Percentiles rank a stretch among this genome's conserved stretches.
phyloP scores from a whole-genome alignment of 139 green algal species.

The Tetraselmis chui region DNA sequence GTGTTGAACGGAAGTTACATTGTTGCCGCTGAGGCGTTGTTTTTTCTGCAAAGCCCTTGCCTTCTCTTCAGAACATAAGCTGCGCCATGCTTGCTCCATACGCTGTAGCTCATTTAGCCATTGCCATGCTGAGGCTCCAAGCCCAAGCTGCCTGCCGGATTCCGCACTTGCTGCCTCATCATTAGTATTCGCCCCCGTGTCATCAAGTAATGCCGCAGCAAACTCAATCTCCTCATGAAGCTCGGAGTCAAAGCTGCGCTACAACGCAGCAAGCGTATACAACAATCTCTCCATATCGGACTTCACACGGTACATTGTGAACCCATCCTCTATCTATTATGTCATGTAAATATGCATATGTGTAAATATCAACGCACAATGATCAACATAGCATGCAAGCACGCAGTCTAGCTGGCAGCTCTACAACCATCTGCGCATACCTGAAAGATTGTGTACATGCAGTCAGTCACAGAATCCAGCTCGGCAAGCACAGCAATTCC shows the following conservation, averaged over 20 bases:
- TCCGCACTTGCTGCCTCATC: neutral
- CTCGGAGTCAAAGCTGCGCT: neutral
- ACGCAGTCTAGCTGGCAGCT: neutral
- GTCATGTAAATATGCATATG: neutral
- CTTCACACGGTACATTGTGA: neutral
- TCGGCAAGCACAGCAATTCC: neutral
- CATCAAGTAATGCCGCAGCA: neutral
- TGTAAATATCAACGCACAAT: neutral
- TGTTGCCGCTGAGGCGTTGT: neutral
- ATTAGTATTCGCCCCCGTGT: neutral
- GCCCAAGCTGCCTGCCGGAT: neutral
- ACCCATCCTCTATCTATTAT: neutral
- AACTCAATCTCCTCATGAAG: neutral
- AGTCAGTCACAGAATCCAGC: neutral
- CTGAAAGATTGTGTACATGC: neutral
- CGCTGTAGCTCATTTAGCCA: neutral
- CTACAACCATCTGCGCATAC: neutral
- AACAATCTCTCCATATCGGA: neutral
- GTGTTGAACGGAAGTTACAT: neutral
- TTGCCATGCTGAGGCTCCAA: neutral
- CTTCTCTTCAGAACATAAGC: neutral
- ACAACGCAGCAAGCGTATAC: neutral
- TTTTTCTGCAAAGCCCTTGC: neutral
- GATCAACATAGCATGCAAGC: neutral
- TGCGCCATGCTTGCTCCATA: neutral